These are phyloP conservation scores for Geotrichum klebahnii DNA, from an alignment of 1,139 yeast species.

Conservation along the genomic window DNA sequence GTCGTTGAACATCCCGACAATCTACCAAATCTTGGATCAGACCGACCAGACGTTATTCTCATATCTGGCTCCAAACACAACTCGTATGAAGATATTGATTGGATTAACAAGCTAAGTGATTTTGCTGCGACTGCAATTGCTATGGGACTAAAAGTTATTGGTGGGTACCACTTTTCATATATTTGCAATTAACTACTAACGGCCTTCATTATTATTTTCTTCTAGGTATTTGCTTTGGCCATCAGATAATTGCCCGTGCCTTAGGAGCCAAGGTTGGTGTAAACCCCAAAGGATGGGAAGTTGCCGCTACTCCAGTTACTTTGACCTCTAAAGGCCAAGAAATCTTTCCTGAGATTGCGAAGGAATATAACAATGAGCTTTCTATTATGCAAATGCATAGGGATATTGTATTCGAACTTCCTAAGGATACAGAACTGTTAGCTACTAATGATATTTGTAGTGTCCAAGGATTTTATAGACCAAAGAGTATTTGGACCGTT, in stretches of 20 bases:
- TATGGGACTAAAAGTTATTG: constrained; percentile 35
- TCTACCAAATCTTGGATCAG: constrained; percentile 43
- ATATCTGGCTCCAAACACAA: constrained; percentile 66
- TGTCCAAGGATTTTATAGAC: constrained; percentile 60
- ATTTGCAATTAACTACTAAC: not conserved
- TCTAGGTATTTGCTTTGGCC: constrained; percentile 73
- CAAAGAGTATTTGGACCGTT: constrained; percentile 53
- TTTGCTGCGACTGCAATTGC: constrained; percentile 36
- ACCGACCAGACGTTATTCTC: constrained; percentile 45
- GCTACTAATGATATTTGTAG: constrained; percentile 50
- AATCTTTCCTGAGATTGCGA: constrained; percentile 38
- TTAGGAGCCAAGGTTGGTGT: constrained; percentile 58
- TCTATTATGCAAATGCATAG: constrained; percentile 63
- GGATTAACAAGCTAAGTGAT: constrained; percentile 52
- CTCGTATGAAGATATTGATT: constrained; percentile 50
- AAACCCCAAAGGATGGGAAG: constrained; percentile 68
- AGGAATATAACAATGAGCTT: constrained; percentile 29
- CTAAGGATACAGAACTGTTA: constrained; percentile 42
- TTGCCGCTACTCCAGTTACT: constrained; percentile 54
- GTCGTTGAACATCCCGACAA: constrained; percentile 43
- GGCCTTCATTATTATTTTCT: too few relatives aligned
- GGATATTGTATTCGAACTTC: constrained; percentile 58
- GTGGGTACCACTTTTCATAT: constrained; percentile 12
- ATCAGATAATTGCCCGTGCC: constrained; percentile 67
- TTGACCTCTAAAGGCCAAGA: constrained; percentile 42